These are phyloP conservation scores for Eucalyptus coolabah DNA, from an alignment of 345 rosid species.

Conservation along the genomic window DNA sequence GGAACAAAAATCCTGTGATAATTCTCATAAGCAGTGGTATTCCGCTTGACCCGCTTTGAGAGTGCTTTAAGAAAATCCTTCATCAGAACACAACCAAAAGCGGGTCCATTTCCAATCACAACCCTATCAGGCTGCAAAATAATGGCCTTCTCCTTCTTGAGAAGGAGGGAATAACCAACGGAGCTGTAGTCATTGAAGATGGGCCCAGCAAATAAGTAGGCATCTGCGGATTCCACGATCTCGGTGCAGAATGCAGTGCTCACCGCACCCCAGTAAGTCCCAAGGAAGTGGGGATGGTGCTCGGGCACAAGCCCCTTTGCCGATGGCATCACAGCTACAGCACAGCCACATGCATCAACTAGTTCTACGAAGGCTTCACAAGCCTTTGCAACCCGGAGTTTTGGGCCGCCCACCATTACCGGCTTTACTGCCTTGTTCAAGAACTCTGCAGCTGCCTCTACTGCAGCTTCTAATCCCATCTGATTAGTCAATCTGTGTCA, in stretches of 20 bases:
- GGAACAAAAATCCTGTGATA: constrained; percentile 71
- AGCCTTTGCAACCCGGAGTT: constrained; percentile 48
- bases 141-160: constrained; percentile 78
- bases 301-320: constrained; percentile 73
- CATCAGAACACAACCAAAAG: constrained; percentile 73
- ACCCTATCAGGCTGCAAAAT: constrained; percentile 67
- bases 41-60: constrained; percentile 38
- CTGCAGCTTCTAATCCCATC: constrained; percentile 59
- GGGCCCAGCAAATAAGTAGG: constrained; percentile 73
- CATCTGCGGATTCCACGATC: constrained; percentile 82
- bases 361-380: constrained; percentile 42
- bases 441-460: constrained; percentile 59
- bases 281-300: constrained; percentile 65
- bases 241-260: constrained; percentile 71
- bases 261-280: constrained; percentile 81
- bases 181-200: constrained; percentile 77
- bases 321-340: constrained; percentile 65
- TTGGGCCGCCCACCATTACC: constrained; percentile 63
- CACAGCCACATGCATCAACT: constrained; percentile 53
- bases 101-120: constrained; percentile 51
- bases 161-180: constrained; percentile 74
- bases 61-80: constrained; percentile 57
- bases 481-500: constrained; percentile 36
- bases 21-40: constrained; percentile 53
- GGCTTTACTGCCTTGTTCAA: constrained; percentile 80